Percentiles rank a stretch among this genome's conserved stretches.
phyloP scores from a whole-genome alignment of 768 basidiomycete genomes.

The Kwoniella botswanensis region DNA sequence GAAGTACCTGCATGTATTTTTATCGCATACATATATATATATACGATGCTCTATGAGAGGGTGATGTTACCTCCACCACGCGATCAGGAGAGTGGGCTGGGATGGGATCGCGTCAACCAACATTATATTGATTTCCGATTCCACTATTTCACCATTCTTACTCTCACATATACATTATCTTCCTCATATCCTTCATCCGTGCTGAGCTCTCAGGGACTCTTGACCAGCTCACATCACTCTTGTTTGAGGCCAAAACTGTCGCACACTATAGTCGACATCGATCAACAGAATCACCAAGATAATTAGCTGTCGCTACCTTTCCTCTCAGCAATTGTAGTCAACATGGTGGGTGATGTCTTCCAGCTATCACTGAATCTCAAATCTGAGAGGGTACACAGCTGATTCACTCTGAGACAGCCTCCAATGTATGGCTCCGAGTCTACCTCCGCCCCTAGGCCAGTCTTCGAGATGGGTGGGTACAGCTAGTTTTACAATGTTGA shows the following conservation, averaged over 20 bases:
- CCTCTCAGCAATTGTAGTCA: background rate
- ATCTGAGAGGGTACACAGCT: background rate
- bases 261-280: too few relatives aligned
- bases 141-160: too few relatives aligned
- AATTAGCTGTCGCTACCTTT: too few relatives aligned
- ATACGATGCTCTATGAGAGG: background rate
- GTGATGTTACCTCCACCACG: slow-evolving; percentile 20
- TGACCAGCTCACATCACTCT: too few relatives aligned
- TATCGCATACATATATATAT: background rate
- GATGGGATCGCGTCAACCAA: too few relatives aligned
- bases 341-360: slow-evolving; percentile 14
- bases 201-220: too few relatives aligned
- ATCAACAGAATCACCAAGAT: too few relatives aligned
- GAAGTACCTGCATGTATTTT: background rate
- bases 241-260: too few relatives aligned
- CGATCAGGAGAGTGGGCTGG: background rate
- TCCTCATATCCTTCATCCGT: too few relatives aligned
- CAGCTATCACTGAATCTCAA: background rate
- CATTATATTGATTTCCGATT: too few relatives aligned
- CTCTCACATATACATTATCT: too few relatives aligned
- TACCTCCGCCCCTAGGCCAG: slow-evolving; percentile 41
- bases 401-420: background rate
- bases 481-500: slow-evolving; percentile 5
- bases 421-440: slow-evolving; percentile 50
- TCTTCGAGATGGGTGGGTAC: slow-evolving; percentile 50